Conservation (phyloP, 2,329 filamentous ascomycete genomes). For the Neurospora sp. region DNA sequence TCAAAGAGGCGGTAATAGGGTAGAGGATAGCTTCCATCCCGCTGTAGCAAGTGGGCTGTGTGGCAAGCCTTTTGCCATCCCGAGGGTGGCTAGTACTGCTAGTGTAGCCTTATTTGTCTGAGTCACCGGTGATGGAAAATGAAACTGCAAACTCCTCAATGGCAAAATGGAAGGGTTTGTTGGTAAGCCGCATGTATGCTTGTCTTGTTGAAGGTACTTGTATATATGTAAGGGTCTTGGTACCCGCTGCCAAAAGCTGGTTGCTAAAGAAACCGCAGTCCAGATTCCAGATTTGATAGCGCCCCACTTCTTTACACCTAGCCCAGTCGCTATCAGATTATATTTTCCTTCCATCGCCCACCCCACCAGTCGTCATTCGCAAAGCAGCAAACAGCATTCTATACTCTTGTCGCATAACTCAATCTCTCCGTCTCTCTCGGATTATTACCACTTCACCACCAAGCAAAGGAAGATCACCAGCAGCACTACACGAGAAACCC, state of each 20-base stretch:
- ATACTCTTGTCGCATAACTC: neutral
- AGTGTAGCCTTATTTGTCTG: neutral
- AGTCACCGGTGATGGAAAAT: neutral
- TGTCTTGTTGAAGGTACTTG: neutral
- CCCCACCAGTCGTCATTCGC: neutral
- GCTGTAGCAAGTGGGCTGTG: neutral
- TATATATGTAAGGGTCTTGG: neutral
- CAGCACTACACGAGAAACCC: conserved; percentile 7
- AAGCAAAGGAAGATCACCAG: conserved; percentile 1
- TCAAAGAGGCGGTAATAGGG: no score
- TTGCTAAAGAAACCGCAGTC: neutral
- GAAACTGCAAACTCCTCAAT: neutral
- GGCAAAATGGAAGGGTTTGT: neutral
- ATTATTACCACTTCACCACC: neutral
- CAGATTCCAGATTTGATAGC: neutral
- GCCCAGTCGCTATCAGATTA: neutral
- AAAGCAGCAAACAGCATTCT: neutral
- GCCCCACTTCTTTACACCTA: neutral
- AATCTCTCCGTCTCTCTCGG: neutral
- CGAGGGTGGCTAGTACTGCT: neutral
- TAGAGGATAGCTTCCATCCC: neutral
- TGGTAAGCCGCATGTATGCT: neutral
- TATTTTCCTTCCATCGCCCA: neutral
- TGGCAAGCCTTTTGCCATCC: neutral
- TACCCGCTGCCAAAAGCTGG: neutral